Evolutionary conservation across 768 basidiomycete genomes (phyloP).

Genomic region (Artomyces pyxidatus): DNA sequence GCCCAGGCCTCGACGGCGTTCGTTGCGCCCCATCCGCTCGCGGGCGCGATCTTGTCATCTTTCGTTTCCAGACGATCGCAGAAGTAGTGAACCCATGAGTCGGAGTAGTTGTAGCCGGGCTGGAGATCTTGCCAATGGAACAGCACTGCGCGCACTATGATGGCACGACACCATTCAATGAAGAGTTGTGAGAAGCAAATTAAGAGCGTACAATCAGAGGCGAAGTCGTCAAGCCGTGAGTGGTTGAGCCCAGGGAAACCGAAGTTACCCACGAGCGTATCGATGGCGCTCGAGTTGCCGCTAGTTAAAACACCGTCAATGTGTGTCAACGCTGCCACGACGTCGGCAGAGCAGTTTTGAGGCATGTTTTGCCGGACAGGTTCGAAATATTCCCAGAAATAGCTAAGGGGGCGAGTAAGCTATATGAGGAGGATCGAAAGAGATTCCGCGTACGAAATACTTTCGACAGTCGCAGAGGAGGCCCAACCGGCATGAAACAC

Average conservation of each 20-base stretch:
- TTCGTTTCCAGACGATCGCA: slow-evolving; percentile 64
- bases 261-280: slow-evolving; percentile 45
- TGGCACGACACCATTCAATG: neutral
- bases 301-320: slow-evolving; percentile 48
- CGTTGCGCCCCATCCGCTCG: slow-evolving; percentile 52
- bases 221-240: slow-evolving; percentile 59
- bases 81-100: slow-evolving; percentile 52
- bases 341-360: slow-evolving; percentile 63
- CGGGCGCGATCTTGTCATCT: slow-evolving; percentile 41
- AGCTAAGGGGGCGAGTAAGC: slow-evolving; percentile 20
- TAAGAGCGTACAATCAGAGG: slow-evolving; percentile 37
- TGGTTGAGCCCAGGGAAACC: slow-evolving; percentile 49
- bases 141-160: slow-evolving; percentile 36
- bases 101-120: slow-evolving; percentile 36
- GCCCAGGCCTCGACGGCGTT: slow-evolving; percentile 56
- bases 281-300: slow-evolving; percentile 37
- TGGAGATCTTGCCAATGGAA: slow-evolving; percentile 65
- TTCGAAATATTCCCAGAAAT: slow-evolving; percentile 69
- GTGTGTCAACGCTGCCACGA: slow-evolving; percentile 52
- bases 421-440: too few species aligned
- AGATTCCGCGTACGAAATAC: slow-evolving; percentile 40
- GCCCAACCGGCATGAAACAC: slow-evolving; percentile 57
- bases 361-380: slow-evolving; percentile 63
- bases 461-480: slow-evolving; percentile 60
- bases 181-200: neutral